Conservation (phyloP, 139 green algal genomes). For the Asterochloris erici region DNA sequence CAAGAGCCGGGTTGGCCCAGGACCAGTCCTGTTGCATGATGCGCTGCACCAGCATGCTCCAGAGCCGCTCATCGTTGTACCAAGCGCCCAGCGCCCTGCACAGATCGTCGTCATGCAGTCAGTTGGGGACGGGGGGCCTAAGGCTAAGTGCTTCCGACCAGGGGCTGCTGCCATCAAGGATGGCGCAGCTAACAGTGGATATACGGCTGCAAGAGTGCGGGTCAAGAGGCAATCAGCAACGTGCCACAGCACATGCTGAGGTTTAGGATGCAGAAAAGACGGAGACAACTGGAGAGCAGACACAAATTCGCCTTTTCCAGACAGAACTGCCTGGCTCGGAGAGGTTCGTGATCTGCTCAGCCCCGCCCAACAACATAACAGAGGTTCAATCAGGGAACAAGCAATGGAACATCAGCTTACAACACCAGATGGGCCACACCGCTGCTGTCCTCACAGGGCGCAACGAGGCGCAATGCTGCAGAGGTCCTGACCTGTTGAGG, state of each 20-base stretch:
- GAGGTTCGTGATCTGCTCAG: not conserved
- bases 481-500: slow-evolving; percentile 59
- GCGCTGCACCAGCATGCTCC: slow-evolving; percentile 48
- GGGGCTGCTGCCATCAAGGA: too few relatives aligned
- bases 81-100: slow-evolving; percentile 67
- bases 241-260: too few relatives aligned
- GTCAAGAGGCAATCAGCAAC: too few relatives aligned
- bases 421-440: not conserved
- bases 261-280: too few relatives aligned
- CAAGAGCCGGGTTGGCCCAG: slow-evolving; percentile 88
- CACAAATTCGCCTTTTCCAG: too few relatives aligned
- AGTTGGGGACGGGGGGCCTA: too few relatives aligned
- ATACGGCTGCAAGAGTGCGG: too few relatives aligned
- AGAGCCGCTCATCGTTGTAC: slow-evolving; percentile 75
- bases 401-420: not conserved
- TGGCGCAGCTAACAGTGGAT: too few relatives aligned
- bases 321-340: too few relatives aligned
- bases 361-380: not conserved
- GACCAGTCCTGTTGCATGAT: slow-evolving; percentile 91
- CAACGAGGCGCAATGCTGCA: not conserved
- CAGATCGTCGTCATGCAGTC: not conserved
- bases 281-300: too few relatives aligned
- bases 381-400: too few relatives aligned
- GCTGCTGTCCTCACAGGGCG: not conserved
- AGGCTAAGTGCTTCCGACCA: too few relatives aligned